Evolutionary conservation across 2,329 filamentous ascomycete species (phyloP), one percentile per base, ranked within the genome.

Genomic region (Penicillium italicum): DNA sequence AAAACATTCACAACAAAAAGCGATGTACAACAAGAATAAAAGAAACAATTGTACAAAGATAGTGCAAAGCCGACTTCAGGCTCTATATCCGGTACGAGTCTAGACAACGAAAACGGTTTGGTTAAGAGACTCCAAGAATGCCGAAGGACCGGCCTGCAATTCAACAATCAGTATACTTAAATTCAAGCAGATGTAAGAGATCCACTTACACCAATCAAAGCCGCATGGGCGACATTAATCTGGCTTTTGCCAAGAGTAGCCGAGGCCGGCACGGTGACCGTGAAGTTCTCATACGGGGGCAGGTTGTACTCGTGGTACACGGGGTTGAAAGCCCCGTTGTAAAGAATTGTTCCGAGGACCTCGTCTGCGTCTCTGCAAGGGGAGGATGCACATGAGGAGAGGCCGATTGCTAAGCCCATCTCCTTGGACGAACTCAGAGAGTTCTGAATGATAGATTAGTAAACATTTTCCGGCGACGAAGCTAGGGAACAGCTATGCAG

Each of bases 221-320:
- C 49, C 6, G 66, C 61, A 55, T 72, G 69, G 0, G 69, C 67
- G 4, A 72, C 55, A 12, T 66, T 68, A 11, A 72, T 53, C 11
- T 66, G 53, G 8, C 60, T 64, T 2, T 53, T 44, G 0, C 66
- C 67, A 5, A 53, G 34, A 0, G 51, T 41, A 5, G 63, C 40
- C 0, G 28, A 30, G 2, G 58, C 44, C 0, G 70, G 70, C 12
- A 72, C 51, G 0, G 48, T 64, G 10, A 72, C 64, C 1, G 62
- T 66, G 49, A 70, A 69, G 62, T 72, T 72, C 56, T 72, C 50
- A 36, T 72, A 72, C 1, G 69, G 70, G 9, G 60, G 57, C 12
- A 37, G 28, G 45, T 30, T 42, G 1, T 16, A 16, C 40, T 68
- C 64, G 26, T 71, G 68, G 45, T 64, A 69, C 11, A 53, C 56